Conservation (phyloP, 2,329 filamentous ascomycete species). For the Dryadomyces quercivorus region DNA sequence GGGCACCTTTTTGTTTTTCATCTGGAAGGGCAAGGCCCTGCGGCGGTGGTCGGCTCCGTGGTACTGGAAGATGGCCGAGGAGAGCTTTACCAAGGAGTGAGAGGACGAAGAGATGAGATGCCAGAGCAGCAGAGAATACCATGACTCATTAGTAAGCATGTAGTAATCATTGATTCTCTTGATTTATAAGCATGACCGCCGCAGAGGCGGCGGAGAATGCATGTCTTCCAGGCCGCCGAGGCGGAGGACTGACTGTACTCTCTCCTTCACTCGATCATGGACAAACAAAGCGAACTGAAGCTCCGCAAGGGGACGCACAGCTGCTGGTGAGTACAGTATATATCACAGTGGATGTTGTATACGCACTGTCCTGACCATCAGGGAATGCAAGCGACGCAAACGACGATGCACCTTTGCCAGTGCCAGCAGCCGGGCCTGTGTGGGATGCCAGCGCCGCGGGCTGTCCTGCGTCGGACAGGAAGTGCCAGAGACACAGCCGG, state of each 20-base stretch:
- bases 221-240: too few relatives aligned
- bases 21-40: conserved; percentile 17
- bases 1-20: conserved; percentile 18
- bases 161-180: too few relatives aligned
- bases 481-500: background rate
- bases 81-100: background rate
- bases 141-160: too few relatives aligned
- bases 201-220: too few relatives aligned
- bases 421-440: background rate
- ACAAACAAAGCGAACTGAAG: background rate
- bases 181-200: too few relatives aligned
- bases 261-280: too few relatives aligned
- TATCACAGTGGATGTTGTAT: background rate
- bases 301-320: conserved; percentile 1
- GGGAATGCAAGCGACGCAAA: background rate
- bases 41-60: conserved; percentile 8
- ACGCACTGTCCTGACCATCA: background rate
- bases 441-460: background rate
- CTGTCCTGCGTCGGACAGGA: background rate
- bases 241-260: too few relatives aligned
- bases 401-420: background rate
- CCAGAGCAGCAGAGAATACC: too few relatives aligned
- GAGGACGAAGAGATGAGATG: too few relatives aligned
- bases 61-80: conserved; percentile 5
- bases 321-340: background rate